Base-by-base conservation (phyloP, 2,329 filamentous ascomycete species). In the Fusarium sp. region DNA sequence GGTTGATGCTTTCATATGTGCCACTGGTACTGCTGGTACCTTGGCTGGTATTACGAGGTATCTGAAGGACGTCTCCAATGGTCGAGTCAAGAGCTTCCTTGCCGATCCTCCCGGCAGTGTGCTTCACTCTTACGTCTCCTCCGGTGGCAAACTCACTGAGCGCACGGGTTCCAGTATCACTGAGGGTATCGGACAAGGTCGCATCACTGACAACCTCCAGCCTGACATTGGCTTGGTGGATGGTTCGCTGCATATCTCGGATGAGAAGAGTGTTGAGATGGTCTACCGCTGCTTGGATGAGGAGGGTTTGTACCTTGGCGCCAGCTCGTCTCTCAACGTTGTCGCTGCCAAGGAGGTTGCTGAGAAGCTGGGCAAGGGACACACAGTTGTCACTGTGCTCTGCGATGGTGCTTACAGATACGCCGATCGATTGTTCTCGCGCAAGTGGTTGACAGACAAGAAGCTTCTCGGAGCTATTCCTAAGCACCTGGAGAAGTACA, bases 351-450 rank as follows among this genome's bases (percentile, higher is more conserved):
- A 95, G 83, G 93, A 98, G 81, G 91, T 98, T 29, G 96, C 96
- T 1, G 90, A 96, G 85, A 93, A 93, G 82, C 82, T 99, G 66
- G 96, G 96, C 31, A 91, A 89, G 72, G 94, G 95, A 12, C 89
- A 95, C 79, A 98, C 93, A 0, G 92, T 99, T 24, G 96, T 98
- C 46, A 99, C 96, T 3, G 88, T 98, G 59, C 86, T 99, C 43
- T 97, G 93, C 77, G 96, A 99, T 78, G 96, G 96, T 63, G 96
- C 96, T n/a, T 98, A 99, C 78, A 85, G 96, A 76, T 99, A 99
- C 79, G 96, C 96, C 8, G 96, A 99, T 70, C 86, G 96, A 35
- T 80, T 99, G 66, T 99, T 99, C 83, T 97, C 93, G 44, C 89
- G 89, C 79, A 94, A 92, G 80, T 99, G 96, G 96, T 82, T 99